A percentile compares a stretch with the other conserved stretches of the same genome.
Conservation (phyloP, 1,139 yeast species). For the Scheffersomyces segobiensis region DNA sequence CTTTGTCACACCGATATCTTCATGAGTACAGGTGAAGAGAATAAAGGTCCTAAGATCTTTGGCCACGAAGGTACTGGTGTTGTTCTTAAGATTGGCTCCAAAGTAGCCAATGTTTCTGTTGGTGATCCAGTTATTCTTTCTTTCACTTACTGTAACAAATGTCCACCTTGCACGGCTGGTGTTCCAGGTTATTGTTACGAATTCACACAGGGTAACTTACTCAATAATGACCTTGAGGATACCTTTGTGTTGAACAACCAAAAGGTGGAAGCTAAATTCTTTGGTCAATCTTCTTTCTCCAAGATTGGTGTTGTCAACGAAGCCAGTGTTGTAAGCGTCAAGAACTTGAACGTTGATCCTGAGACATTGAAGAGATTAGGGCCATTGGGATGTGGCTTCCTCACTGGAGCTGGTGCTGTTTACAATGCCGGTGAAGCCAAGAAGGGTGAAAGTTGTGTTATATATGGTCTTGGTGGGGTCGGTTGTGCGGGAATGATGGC, state of each 20-base stretch:
- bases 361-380: conserved; percentile 4
- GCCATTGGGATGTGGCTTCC: conserved; percentile 9
- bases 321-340: conserved; percentile 3
- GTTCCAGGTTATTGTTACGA: conserved; percentile 1
- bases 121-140: conserved; percentile 6
- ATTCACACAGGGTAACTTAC: conserved; percentile 1
- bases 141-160: conserved; percentile 2
- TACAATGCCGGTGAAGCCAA: conserved; percentile 6
- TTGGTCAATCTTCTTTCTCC: conserved; percentile 6
- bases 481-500: conserved; percentile 39
- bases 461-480: conserved; percentile 46
- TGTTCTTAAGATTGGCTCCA: conserved; percentile 2
- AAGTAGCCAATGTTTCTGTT: conserved; percentile 1
- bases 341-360: background rate
- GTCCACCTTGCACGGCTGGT: conserved; percentile 1
- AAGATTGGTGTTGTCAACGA: background rate
- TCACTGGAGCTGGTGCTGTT: conserved; percentile 8
- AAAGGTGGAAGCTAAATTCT: conserved; percentile 4
- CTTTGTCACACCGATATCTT: conserved; percentile 5
- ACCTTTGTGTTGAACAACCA: background rate
- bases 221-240: conserved; percentile 1
- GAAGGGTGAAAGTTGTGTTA: conserved; percentile 5
- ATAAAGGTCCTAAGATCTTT: conserved; percentile 1
- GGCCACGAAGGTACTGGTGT: conserved; percentile 7
- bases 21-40: background rate